Base-by-base conservation (phyloP, 129 eudicot species). In the Apium graveolens region DNA sequence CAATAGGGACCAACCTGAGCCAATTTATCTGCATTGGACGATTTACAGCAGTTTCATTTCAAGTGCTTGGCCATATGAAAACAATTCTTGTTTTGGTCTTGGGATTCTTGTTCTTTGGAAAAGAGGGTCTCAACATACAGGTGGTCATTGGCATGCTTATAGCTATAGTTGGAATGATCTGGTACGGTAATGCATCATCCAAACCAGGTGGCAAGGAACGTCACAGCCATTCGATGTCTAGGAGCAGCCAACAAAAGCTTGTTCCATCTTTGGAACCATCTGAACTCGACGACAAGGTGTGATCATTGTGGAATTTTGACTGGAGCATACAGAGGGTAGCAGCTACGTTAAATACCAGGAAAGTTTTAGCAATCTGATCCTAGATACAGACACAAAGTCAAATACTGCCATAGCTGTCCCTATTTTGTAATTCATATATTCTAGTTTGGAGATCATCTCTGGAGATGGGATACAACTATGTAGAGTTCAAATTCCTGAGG, bases 161-260 rank as follows among this genome's bases (percentile, higher is more conserved):
- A 73, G 98, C 98, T 16, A 84, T 93, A 27, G 39, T 90, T 34
- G 98, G 98, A 71, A 93, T 93, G 98, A 76, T 90, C 7, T 93
- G 98, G 98, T 93, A 93, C 5, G 92, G 92, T 18, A 90, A 90
- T 78, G 98, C 96, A 49, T 93, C 98, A 5, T 90, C 98, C 21
- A 93, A 93, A 77, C 96, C 98, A 0, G 98, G 98, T 8, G 98
- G 98, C 21, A 93, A 93, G 75, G 98, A 93, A 76, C 88, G 96
- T 2, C 93, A 86, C 49, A 84, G 82, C 39, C 87, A 88, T 78
- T 82, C 89, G 42, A 73, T 83, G 46, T 81, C 97, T 53, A 84
- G 81, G 77, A 82, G 71, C 82, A 83, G 84, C 77, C 88, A 81
- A 45, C 89, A 85, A 65, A 88, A 88, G 80, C 86, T 82, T 38